Evolutionary conservation across 1,284 basidiomycete genomes (phyloP), one percentile per base, ranked within the genome.

Genomic region (Omphalotus olearius): DNA sequence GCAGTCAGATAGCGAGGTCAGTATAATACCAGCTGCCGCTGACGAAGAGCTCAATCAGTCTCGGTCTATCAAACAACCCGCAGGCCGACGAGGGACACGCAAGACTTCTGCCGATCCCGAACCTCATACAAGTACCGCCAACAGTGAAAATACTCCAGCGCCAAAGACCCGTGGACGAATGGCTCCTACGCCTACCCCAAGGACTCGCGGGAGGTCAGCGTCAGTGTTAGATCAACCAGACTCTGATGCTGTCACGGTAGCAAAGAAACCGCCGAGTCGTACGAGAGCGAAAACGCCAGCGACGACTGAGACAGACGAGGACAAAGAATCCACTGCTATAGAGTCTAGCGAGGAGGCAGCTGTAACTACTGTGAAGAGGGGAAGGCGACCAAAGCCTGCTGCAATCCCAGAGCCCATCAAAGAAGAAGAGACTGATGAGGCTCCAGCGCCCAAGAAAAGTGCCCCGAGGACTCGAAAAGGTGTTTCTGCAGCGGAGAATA

Each of bases 101-200:
- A 52, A 52, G 40, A 38, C 50, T 33, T 52, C 45, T 23, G 50
- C 18, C 16, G 50, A 52, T 4, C 44, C 50, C 16, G 43, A 46
- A 37, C 7, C 44, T 39, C 44, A 6, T 10, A 18, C 51, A 11
- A 20, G 28, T 11, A 44, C 48, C 7, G 10, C 28, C 16, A 39
- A 47, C 23, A 45, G 43, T 5, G 38, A 41, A 16, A n/a, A 4
- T 4, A 28, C 30, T 28, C 33, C 51, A 14, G 50, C 40, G 7
- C 47, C 39, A 25, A 45, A 45, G 6, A 47, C 42, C 17, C 45
- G 51, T 28, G 39, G 38, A 23, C 23, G 50, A n/a, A 51, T 33
- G 2, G 13, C 43, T 17, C 14, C 36, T 11, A 36, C 23, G 9
- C 14, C 36, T 11, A 36, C 23, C 10, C 6, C 48, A 36, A 26